Conservation (phyloP, 2,329 filamentous ascomycete genomes). For the Colletotrichum melonis region DNA sequence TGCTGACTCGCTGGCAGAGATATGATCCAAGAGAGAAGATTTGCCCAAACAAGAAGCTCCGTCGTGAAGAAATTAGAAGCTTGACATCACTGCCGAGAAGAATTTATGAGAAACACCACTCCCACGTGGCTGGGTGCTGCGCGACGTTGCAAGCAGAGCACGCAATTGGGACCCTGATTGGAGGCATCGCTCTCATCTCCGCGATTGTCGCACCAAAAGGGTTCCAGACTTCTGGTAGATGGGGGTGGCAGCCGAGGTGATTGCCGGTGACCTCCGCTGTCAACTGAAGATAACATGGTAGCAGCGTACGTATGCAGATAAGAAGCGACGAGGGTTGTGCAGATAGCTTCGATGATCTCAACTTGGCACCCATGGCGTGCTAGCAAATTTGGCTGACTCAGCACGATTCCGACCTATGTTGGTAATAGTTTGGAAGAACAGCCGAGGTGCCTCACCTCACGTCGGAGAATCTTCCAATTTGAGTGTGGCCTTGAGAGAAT, state of each 20-base stretch:
- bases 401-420: background rate
- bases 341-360: slow-evolving; percentile 9
- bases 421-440: background rate
- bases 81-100: background rate
- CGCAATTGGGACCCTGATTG: slow-evolving; percentile 19
- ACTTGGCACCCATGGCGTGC: slow-evolving; percentile 29
- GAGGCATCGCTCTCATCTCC: slow-evolving; percentile 13
- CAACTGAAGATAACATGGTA: background rate
- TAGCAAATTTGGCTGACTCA: background rate
- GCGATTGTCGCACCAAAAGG: background rate
- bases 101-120: slow-evolving; percentile 4
- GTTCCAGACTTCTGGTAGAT: background rate
- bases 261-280: background rate
- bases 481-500: background rate
- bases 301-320: slow-evolving; percentile 3
- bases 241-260: background rate
- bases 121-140: background rate
- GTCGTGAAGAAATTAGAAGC: background rate
- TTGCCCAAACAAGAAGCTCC: background rate
- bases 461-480: background rate
- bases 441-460: background rate
- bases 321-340: background rate
- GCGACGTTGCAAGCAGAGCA: slow-evolving; percentile 25
- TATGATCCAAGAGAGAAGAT: background rate
- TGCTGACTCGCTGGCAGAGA: background rate